Percentiles rank a stretch among this genome's conserved stretches.
Evolutionary conservation across 768 basidiomycete species (phyloP).

Genomic region (Rhizopogon sp.): DNA sequence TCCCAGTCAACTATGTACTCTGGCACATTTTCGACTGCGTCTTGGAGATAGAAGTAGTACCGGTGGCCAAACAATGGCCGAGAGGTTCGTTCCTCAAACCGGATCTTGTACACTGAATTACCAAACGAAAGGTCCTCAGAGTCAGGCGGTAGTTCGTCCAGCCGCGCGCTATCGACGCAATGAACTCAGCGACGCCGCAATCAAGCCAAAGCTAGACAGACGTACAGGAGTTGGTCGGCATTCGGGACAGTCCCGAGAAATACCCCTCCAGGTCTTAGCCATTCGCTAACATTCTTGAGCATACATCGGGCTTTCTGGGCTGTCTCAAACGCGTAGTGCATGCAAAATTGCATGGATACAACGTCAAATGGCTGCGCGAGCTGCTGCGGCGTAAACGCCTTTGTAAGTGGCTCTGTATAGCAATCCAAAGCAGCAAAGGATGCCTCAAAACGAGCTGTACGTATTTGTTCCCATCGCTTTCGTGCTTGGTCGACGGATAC

Average conservation of each 20-base stretch:
- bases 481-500: slow-evolving; percentile 89
- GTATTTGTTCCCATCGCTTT: slow-evolving; percentile 54
- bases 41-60: slow-evolving; percentile 90
- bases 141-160: slow-evolving; percentile 66
- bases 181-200: background rate
- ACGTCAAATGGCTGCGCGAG: slow-evolving; percentile 80
- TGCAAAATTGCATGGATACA: slow-evolving; percentile 98
- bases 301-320: slow-evolving; percentile 82
- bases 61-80: slow-evolving; percentile 79
- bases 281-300: slow-evolving; percentile 83
- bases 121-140: slow-evolving; percentile 76
- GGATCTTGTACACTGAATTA: slow-evolving; percentile 85
- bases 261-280: slow-evolving; percentile 79
- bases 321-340: slow-evolving; percentile 99
- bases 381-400: slow-evolving; percentile 57
- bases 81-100: slow-evolving; percentile 68
- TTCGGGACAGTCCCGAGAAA: slow-evolving; percentile 98
- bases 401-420: slow-evolving; percentile 67
- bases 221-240: slow-evolving; percentile 77
- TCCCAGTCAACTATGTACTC: slow-evolving; percentile 98
- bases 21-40: slow-evolving; percentile 96
- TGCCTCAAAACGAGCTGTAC: slow-evolving; percentile 62
- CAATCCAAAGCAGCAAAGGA: slow-evolving; percentile 86
- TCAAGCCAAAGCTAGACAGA: slow-evolving; percentile 9
- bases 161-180: slow-evolving; percentile 46